phyloP scores from a whole-genome alignment of 2,329 filamentous ascomycete species.

The Cercospora sp. region DNA sequence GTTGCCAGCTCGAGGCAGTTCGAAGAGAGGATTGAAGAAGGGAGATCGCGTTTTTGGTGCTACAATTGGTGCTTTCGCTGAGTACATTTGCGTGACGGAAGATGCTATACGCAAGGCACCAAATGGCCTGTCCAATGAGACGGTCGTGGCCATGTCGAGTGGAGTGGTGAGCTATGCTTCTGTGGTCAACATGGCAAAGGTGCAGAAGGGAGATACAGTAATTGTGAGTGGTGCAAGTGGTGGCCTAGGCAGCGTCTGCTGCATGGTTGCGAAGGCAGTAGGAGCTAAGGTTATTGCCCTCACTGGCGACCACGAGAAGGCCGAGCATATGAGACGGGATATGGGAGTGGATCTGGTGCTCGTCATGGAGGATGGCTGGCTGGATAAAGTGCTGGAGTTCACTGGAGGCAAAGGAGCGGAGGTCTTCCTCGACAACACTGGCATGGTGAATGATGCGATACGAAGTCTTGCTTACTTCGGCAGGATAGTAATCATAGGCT shows the following conservation, averaged over 20 bases:
- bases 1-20: constrained; percentile 34
- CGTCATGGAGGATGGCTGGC: constrained; percentile 54
- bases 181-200: constrained; percentile 44
- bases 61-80: constrained; percentile 54
- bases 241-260: constrained; percentile 57
- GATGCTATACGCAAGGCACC: constrained; percentile 49
- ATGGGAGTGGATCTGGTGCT: constrained; percentile 36
- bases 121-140: constrained; percentile 46
- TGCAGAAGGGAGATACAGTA: constrained; percentile 52
- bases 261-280: constrained; percentile 55
- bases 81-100: constrained; percentile 50
- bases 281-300: constrained; percentile 58
- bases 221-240: constrained; percentile 59
- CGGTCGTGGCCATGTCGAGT: constrained; percentile 56
- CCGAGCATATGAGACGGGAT: constrained; percentile 32
- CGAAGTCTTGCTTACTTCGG: constrained; percentile 57
- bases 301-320: constrained; percentile 51
- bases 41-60: constrained; percentile 59
- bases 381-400: constrained; percentile 50
- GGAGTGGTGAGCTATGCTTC: constrained; percentile 58
- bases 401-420: constrained; percentile 56
- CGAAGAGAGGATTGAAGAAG: constrained; percentile 38
- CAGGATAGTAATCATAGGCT: constrained; percentile 58
- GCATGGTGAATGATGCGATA: constrained; percentile 56
- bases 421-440: constrained; percentile 60